phyloP scores from a whole-genome alignment of 768 basidiomycete genomes.

The Inosperma sp. region DNA sequence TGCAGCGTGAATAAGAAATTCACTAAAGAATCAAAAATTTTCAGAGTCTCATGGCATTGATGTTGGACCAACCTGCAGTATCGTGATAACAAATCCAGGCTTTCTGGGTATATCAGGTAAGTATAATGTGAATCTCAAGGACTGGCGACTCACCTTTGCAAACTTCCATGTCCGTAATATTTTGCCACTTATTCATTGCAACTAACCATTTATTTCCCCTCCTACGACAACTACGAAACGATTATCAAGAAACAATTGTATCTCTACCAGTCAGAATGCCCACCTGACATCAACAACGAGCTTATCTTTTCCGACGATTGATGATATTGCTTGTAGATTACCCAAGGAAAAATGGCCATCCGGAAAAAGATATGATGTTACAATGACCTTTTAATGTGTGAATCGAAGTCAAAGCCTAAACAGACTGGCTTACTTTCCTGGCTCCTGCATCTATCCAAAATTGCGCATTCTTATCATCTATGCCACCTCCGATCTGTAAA shows the following conservation, averaged over 20 bases:
- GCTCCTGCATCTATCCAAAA: conserved; percentile 89
- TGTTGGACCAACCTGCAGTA: conserved; percentile 6
- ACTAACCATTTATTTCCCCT: conserved; percentile 79
- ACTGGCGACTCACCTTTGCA: conserved; percentile 52
- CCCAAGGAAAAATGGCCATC: conserved; percentile 71
- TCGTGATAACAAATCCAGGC: conserved; percentile 44
- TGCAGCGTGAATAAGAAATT: conserved; percentile 95
- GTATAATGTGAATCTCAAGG: background rate
- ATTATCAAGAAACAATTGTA: too few species aligned
- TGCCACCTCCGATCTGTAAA: conserved; percentile 92
- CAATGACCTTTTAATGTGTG: conserved; percentile 68
- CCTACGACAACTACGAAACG: conserved; percentile 68
- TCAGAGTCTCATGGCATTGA: background rate
- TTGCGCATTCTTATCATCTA: conserved; percentile 72
- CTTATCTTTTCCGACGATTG: conserved; percentile 70
- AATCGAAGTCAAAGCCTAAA: too few species aligned
- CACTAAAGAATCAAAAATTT: conserved; percentile 41
- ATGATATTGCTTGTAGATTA: conserved; percentile 58
- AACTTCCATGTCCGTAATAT: conserved; percentile 91
- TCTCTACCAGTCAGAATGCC: background rate
- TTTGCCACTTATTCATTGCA: conserved; percentile 99
- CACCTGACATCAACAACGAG: conserved; percentile 93
- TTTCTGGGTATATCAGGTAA: conserved; percentile 44
- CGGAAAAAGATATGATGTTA: conserved; percentile 97
- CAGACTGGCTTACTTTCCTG: conserved; percentile 72